Evolutionary conservation across 2,329 filamentous ascomycete genomes (phyloP).

Genomic region (Fusarium sp.): DNA sequence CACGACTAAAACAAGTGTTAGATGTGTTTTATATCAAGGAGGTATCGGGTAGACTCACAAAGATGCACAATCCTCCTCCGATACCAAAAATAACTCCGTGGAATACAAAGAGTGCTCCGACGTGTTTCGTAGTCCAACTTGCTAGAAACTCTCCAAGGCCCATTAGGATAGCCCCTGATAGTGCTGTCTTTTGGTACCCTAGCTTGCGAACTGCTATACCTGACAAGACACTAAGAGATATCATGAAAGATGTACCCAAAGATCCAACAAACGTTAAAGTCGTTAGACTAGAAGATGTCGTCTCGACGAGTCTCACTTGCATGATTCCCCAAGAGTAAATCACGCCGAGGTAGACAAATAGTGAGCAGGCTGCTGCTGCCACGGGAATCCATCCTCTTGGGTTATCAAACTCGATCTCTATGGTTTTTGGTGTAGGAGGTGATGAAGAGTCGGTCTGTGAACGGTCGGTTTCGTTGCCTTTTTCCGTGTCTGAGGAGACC

Average conservation of each 20-base stretch:
- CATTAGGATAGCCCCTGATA: conserved; percentile 40
- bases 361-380: conserved; percentile 29
- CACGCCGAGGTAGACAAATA: conserved; percentile 45
- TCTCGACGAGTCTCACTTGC: conserved; percentile 42
- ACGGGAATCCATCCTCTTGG: conserved; percentile 32
- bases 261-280: conserved; percentile 46
- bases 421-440: neutral
- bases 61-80: conserved; percentile 37
- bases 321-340: conserved; percentile 48
- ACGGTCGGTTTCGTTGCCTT: conserved; percentile 6
- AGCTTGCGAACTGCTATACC: conserved; percentile 32
- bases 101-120: conserved; percentile 39
- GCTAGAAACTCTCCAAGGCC: conserved; percentile 45
- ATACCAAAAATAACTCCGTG: conserved; percentile 43
- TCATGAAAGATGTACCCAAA: conserved; percentile 41
- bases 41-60: conserved; percentile 18
- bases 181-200: conserved; percentile 37
- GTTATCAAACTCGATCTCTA: conserved; percentile 23
- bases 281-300: conserved; percentile 36
- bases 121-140: conserved; percentile 38
- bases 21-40: neutral
- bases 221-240: conserved; percentile 36
- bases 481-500: conserved; percentile 22
- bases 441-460: neutral
- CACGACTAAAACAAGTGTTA: conserved; percentile 23